phyloP scores from a whole-genome alignment of 192 early-diverging fungal species.

The Rhizophagus sp. region DNA sequence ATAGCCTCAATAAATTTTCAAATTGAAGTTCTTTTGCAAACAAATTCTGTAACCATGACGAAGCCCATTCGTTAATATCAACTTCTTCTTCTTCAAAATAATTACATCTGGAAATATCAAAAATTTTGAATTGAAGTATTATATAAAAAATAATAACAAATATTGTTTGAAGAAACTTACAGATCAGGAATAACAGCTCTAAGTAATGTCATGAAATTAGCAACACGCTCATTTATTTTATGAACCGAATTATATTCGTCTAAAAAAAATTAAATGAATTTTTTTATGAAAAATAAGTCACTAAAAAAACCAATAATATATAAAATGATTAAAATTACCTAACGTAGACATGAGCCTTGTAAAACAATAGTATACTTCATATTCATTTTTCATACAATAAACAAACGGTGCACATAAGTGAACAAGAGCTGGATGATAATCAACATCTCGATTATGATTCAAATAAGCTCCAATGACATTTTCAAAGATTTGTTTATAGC shows the following conservation, averaged over 20 bases:
- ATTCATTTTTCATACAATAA: slow-evolving; percentile 68
- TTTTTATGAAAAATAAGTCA: neutral
- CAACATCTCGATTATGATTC: slow-evolving; percentile 72
- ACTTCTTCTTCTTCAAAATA: slow-evolving; percentile 97
- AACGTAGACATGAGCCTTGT: slow-evolving; percentile 71
- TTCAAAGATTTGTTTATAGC: slow-evolving; percentile 68
- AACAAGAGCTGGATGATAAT: slow-evolving; percentile 76
- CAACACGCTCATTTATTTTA: slow-evolving; percentile 74
- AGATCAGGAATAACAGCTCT: slow-evolving; percentile 82
- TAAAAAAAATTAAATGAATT: slow-evolving; percentile 32
- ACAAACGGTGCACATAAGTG: slow-evolving; percentile 83
- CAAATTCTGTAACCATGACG: slow-evolving; percentile 81
- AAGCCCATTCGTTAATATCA: slow-evolving; percentile 82
- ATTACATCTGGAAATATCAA: slow-evolving; percentile 49
- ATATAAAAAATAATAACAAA: neutral
- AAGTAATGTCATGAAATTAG: slow-evolving; percentile 86
- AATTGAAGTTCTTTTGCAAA: slow-evolving; percentile 83
- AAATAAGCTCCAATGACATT: slow-evolving; percentile 86
- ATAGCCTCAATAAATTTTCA: slow-evolving; percentile 75
- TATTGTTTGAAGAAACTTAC: slow-evolving; percentile 47
- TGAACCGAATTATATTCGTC: slow-evolving; percentile 67
- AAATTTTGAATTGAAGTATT: too few relatives aligned
- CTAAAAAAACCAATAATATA: too few relatives aligned
- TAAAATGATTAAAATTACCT: slow-evolving; percentile 43
- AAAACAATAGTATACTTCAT: slow-evolving; percentile 82